Evolutionary conservation across 73 alveolate genomes (phyloP).

Genomic region (Paramecium sonneborni): DNA sequence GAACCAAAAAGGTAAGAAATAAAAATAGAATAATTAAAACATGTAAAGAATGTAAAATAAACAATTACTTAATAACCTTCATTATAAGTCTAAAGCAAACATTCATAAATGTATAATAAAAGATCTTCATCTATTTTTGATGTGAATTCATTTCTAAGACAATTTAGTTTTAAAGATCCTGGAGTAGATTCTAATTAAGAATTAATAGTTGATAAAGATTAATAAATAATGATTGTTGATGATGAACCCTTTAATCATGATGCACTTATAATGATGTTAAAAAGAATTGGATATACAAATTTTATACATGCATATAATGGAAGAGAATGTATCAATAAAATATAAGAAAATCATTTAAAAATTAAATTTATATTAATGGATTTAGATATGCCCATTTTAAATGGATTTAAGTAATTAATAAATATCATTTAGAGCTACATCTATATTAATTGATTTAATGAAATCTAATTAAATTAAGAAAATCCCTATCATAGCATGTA

Average conservation of each 20-base stretch:
- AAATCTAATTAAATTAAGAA: neutral
- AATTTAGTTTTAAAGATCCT: neutral
- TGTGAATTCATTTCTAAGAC: neutral
- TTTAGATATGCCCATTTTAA: constrained; percentile 41
- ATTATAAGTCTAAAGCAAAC: neutral
- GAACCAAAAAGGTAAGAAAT: neutral
- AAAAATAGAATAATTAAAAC: neutral
- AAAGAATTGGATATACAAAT: neutral
- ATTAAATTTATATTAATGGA: neutral
- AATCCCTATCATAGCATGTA: constrained; percentile 14
- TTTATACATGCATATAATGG: neutral
- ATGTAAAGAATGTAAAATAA: neutral
- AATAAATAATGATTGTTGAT: neutral
- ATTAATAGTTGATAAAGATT: neutral
- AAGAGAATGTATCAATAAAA: neutral
- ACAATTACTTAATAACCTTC: neutral
- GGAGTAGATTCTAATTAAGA: neutral
- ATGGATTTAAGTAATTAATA: neutral
- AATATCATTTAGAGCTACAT: neutral
- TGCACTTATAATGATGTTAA: neutral
- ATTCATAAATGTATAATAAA: neutral
- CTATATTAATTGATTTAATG: neutral
- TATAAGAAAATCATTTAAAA: neutral
- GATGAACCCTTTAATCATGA: constrained; percentile 57
- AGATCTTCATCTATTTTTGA: neutral